These are phyloP conservation scores for Cordyceps fumosorosea DNA, from an alignment of 2,329 filamentous ascomycete genomes.

Conservation along the genomic window DNA sequence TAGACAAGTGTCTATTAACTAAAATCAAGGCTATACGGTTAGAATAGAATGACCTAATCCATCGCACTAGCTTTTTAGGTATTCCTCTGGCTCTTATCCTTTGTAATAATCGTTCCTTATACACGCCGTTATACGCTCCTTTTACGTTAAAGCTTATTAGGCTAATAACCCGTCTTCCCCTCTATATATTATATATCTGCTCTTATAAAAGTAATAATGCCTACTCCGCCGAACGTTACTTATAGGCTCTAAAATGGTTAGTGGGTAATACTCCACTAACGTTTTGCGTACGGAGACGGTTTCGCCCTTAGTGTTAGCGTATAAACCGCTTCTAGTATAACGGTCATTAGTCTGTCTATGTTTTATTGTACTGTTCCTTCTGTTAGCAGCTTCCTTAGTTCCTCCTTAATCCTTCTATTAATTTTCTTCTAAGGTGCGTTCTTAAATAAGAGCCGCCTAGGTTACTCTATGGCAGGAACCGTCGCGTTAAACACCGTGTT, in stretches of 20 bases:
- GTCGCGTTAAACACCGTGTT: conserved; percentile 23
- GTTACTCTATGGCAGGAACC: conserved; percentile 3
- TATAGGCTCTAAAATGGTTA: conserved; percentile 15
- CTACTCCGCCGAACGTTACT: conserved; percentile 15
- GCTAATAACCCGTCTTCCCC: conserved; percentile 21
- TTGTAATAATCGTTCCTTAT: conserved; percentile 24
- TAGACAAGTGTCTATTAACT: conserved; percentile 18
- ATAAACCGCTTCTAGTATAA: conserved; percentile 14
- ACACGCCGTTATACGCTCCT: conserved; percentile 34
- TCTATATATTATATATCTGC: conserved; percentile 12
- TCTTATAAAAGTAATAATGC: conserved; percentile 13
- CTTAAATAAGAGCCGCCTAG: conserved; percentile 19
- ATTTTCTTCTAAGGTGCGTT: conserved; percentile 23
- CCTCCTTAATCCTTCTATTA: conserved; percentile 13
- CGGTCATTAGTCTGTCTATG: conserved; percentile 12
- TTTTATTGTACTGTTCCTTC: conserved; percentile 16
- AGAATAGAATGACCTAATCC: conserved; percentile 22
- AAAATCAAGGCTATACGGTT: conserved; percentile 18
- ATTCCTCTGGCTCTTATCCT: conserved; percentile 19
- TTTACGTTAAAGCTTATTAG: conserved; percentile 34
- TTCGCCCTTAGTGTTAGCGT: conserved; percentile 19
- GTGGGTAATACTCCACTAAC: conserved; percentile 22
- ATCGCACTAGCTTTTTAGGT: conserved; percentile 14
- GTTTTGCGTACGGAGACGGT: conserved; percentile 23
- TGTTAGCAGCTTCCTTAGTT: conserved; percentile 20